Conservation (phyloP, 1,139 yeast species). For the Taphrina wiesneri region DNA sequence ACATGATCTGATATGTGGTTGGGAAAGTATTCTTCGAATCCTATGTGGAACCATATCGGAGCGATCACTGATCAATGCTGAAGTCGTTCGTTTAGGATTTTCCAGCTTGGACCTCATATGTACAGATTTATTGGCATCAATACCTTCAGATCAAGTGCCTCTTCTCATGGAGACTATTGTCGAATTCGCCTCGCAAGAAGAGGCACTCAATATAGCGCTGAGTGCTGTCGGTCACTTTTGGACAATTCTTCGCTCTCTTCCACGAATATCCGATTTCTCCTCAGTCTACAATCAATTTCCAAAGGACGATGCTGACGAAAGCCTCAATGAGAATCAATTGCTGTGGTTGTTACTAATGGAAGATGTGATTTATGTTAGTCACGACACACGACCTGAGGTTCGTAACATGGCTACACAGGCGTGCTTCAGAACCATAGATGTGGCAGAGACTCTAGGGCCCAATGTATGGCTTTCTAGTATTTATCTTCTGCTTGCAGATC, state of each 20-base stretch:
- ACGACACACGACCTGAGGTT: constrained; percentile 27
- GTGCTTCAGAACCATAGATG: constrained; percentile 20
- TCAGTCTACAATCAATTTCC: neutral
- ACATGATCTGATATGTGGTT: constrained; percentile 14
- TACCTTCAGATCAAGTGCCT: constrained; percentile 8
- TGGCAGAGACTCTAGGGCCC: neutral
- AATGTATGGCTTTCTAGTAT: neutral
- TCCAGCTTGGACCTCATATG: constrained; percentile 33
- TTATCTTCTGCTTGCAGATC: neutral
- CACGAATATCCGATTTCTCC: constrained; percentile 8
- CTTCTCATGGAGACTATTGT: constrained; percentile 26
- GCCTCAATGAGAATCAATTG: constrained; percentile 1
- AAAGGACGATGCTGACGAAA: neutral
- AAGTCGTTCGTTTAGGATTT: constrained; percentile 30
- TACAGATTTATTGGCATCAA: constrained; percentile 15
- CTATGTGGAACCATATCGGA: neutral
- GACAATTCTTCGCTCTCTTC: constrained; percentile 24
- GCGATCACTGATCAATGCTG: neutral
- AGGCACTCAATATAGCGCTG: constrained; percentile 30
- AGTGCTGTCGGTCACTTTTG: constrained; percentile 33
- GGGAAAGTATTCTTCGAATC: constrained; percentile 15
- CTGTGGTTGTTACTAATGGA: constrained; percentile 30
- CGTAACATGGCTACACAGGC: constrained; percentile 33
- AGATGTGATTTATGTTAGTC: constrained; percentile 19
- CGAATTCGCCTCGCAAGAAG: constrained; percentile 21